Base-by-base conservation (phyloP, 1,139 yeast species). In the Taiozyma sp. region DNA sequence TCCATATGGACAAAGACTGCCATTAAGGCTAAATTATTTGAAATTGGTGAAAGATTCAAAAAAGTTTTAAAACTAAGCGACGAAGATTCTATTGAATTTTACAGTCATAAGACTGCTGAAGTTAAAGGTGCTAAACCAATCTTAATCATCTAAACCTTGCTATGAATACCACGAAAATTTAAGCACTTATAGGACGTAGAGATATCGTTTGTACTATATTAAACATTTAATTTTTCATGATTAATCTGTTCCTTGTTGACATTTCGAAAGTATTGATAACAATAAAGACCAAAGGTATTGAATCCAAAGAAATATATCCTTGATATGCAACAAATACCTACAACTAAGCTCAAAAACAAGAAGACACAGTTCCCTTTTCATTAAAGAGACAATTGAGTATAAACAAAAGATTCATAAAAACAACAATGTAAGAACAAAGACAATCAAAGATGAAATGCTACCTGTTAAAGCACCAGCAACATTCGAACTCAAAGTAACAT, bases 1-100 rank as follows among this genome's bases (percentile, higher is more conserved):
- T 93, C 96, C 66, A 76, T 93, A 70, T 93, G 99, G 99, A 92
- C 98, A 59, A 85, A 83, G 70, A 82, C 92, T 60, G 83, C 88
- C 63, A 82, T 84, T 64, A 84, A 81, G 63, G 75, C 77, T 54
- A 79, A 80, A 63, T 78, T 83, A 69, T 74, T 73, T 61, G 73
- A 80, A 50, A 84, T 93, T 61, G 99, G 98, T 66, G 84, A 82
- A 67, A 83, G 84, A 71, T 89, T 93, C 73, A 92, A 90, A 80
- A 81, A 80, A 69, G 84, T 87, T 48, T 78, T 90, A 67, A 84
- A 80, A 68, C 79, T 88, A 65, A 70, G 76, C 53, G 90, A 83
- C 50, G 79, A 75, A 55, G 91, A 84, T 62, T 80, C 81, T 69
- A 76, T 90, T 61, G 96, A 89, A 72, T 90, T 87, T 71, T 78